These are phyloP conservation scores for Diutina sp. DNA, from an alignment of 1,139 yeast genomes.

Conservation along the genomic window DNA sequence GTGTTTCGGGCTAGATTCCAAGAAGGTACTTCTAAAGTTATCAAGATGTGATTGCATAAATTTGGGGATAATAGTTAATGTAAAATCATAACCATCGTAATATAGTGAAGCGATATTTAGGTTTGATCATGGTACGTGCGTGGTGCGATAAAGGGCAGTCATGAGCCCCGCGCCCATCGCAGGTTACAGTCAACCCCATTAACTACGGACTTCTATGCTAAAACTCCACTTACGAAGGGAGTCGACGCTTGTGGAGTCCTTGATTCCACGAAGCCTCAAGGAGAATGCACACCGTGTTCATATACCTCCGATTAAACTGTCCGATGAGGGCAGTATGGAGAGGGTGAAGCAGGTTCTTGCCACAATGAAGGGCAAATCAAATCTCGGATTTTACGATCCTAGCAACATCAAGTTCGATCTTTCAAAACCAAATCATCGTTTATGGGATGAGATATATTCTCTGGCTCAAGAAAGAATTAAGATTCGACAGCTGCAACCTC, in stretches of 20 bases:
- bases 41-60: slow-evolving; percentile 25
- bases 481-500: slow-evolving; percentile 11
- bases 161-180: background rate
- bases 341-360: background rate
- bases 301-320: background rate
- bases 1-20: slow-evolving; percentile 90
- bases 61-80: background rate
- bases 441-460: slow-evolving; percentile 8
- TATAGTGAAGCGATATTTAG: background rate
- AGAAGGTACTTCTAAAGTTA: slow-evolving; percentile 92
- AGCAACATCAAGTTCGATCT: slow-evolving; percentile 7
- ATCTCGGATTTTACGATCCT: slow-evolving; percentile 6
- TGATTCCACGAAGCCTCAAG: background rate
- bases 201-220: background rate
- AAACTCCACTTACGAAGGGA: background rate
- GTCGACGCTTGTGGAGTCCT: background rate
- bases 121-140: background rate
- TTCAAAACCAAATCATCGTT: slow-evolving; percentile 3
- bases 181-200: background rate
- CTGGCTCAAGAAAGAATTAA: slow-evolving; percentile 9
- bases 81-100: too few relatives aligned
- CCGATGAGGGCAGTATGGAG: background rate
- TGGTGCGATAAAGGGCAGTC: background rate
- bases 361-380: background rate
- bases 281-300: background rate